Conservation (phyloP, 352 stramenopile genomes). For the Nothophytophthora sp. region DNA sequence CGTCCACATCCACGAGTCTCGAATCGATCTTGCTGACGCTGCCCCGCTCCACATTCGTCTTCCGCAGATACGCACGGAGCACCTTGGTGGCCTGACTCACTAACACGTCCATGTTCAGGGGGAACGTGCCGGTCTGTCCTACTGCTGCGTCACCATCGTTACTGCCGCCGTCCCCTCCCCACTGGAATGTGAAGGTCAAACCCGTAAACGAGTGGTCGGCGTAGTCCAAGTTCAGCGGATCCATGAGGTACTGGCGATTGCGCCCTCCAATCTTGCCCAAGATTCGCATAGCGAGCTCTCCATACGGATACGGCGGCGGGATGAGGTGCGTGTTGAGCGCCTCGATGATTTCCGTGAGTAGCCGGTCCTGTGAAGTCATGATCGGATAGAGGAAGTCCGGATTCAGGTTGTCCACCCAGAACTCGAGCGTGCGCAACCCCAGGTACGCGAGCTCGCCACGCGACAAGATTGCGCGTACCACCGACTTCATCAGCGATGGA, state of each 20-base stretch:
- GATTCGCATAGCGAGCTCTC: slow-evolving; percentile 94
- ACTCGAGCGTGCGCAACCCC: slow-evolving; percentile 95
- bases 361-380: slow-evolving; percentile 87
- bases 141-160: slow-evolving; percentile 18
- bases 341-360: slow-evolving; percentile 95
- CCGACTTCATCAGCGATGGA: slow-evolving; percentile 95
- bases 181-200: slow-evolving; percentile 58
- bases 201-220: slow-evolving; percentile 42
- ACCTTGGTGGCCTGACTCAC: slow-evolving; percentile 46
- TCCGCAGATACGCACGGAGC: slow-evolving; percentile 63
- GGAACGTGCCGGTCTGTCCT: slow-evolving; percentile 15
- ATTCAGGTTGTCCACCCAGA: slow-evolving; percentile 99
- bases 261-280: slow-evolving; percentile 97
- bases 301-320: slow-evolving; percentile 97
- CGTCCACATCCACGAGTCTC: slow-evolving; percentile 57
- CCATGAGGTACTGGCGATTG: slow-evolving; percentile 90
- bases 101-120: slow-evolving; percentile 66
- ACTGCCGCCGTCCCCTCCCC: slow-evolving; percentile 24
- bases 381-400: slow-evolving; percentile 96
- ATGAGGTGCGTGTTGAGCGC: slow-evolving; percentile 95
- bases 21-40: slow-evolving; percentile 61
- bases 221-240: slow-evolving; percentile 70
- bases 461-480: slow-evolving; percentile 94
- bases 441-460: slow-evolving; percentile 96
- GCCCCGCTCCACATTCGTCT: slow-evolving; percentile 49